Percentiles rank a stretch among this genome's conserved stretches.
These are phyloP conservation scores for Tuctoria greenei DNA, from an alignment of 176 grass and related monocot species.

Conservation along the genomic window DNA sequence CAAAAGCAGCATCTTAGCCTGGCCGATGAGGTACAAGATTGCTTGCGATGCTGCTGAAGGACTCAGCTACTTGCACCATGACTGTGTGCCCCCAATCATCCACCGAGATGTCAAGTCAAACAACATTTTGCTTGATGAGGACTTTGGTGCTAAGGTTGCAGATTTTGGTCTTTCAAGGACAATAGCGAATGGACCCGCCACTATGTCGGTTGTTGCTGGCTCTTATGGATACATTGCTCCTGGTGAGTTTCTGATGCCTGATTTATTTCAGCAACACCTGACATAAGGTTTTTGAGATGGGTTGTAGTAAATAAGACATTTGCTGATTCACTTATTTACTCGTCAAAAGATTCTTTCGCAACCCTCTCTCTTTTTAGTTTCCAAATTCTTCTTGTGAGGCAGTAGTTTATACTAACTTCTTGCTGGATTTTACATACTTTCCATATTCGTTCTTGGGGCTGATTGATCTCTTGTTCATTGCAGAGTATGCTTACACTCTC, in stretches of 20 bases:
- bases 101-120: slow-evolving; percentile 95
- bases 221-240: slow-evolving; percentile 93
- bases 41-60: slow-evolving; percentile 66
- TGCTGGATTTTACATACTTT: neutral
- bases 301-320: neutral
- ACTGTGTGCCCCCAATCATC: slow-evolving; percentile 64
- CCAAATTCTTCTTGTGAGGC: neutral
- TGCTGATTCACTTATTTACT: neutral
- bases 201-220: slow-evolving; percentile 74
- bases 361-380: neutral
- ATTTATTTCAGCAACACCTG: slow-evolving; percentile 6
- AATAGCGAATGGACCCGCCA: slow-evolving; percentile 40
- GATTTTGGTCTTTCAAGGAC: slow-evolving; percentile 83
- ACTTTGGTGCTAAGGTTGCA: slow-evolving; percentile 64
- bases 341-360: neutral
- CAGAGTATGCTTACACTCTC: slow-evolving; percentile 91
- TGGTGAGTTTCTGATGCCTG: slow-evolving; percentile 48
- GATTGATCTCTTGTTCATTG: slow-evolving; percentile 26
- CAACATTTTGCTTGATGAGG: slow-evolving; percentile 79
- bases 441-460: neutral
- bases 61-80: slow-evolving; percentile 84
- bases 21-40: slow-evolving; percentile 68
- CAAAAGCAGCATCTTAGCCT: slow-evolving; percentile 52
- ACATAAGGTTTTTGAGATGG: neutral
- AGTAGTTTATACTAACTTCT: neutral